Base-by-base conservation (phyloP, 169 alveolate genomes). In the Plasmodium chabaudi region DNA sequence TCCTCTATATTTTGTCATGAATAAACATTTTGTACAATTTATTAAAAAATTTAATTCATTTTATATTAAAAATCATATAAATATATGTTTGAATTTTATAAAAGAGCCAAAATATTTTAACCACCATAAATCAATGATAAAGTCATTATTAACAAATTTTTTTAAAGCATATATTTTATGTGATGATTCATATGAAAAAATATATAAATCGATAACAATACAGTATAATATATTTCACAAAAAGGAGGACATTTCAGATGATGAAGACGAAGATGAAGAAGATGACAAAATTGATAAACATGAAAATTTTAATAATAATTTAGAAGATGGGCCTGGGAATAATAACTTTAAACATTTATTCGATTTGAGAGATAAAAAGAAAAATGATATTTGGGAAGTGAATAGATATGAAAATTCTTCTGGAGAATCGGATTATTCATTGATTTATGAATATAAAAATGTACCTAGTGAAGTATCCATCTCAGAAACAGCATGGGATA, bases 381-480 rank as follows among this genome's bases (percentile, higher is more conserved):
- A 67, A 1, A 60, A 72, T 12, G 44, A 15, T 23, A 69, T 72
- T 57, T 23, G 9, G 34, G 49, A 42, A 23, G 27, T 5, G 12
- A 68, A 72, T 12, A 51, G 56, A 9, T 42, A 44, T 53, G 23
- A 34, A 27, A 13, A 23, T 63, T 86, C 86, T 10, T 86, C 87
- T 25, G 71, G 91, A 47, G 86, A 86, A 46, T 86, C 91, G 1
- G 71, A 86, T 70, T 86, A 86, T 72, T 86, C 91, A 34, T 34
- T 86, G 6, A 51, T 65, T 10, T 86, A 60, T 70, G 91, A 86
- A 49, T 86, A 86, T 51, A 34, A 70, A 21, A 86, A 70, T 60
- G 87, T 86, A 0, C 91, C 91, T 15, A 86, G 91, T 56, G 91
- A 86, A 59, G 25, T 86, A 53, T 86, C 91, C 5, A 56, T 86